phyloP scores from a whole-genome alignment of 495 filamentous ascomycete species.

The Talaromyces ruber region DNA sequence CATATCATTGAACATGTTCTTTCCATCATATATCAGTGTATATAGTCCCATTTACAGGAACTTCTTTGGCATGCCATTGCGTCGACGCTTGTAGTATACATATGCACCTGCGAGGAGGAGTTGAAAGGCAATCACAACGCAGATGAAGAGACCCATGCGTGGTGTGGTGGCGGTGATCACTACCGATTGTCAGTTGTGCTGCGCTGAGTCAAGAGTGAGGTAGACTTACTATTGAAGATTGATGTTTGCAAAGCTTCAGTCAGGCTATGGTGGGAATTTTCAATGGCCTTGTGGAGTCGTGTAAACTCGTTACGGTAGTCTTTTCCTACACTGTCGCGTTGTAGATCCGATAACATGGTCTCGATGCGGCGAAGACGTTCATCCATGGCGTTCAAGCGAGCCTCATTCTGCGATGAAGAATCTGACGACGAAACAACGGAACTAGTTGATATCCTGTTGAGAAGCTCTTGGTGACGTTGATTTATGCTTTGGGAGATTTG shows the following conservation, averaged over 20 bases:
- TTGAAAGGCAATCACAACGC: conserved; percentile 71
- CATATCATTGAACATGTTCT: not conserved
- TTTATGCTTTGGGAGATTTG: conserved; percentile 32
- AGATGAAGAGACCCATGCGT: conserved; percentile 64
- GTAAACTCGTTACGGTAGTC: conserved; percentile 65
- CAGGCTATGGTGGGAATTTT: conserved; percentile 61
- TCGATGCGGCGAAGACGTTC: conserved; percentile 51
- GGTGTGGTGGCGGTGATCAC: conserved; percentile 52
- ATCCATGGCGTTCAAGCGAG: conserved; percentile 47
- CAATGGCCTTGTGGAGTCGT: conserved; percentile 62
- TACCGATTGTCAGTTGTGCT: conserved; percentile 19
- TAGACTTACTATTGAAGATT: conserved; percentile 24
- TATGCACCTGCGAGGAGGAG: conserved; percentile 59
- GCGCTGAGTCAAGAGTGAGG: not conserved
- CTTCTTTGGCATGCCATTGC: conserved; percentile 76
- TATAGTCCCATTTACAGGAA: conserved; percentile 54
- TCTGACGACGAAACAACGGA: not conserved
- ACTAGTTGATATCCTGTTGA: conserved; percentile 13
- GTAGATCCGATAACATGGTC: conserved; percentile 38
- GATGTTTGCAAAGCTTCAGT: conserved; percentile 40
- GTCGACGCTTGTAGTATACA: conserved; percentile 72
- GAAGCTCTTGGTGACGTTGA: conserved; percentile 49
- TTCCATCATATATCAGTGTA: not conserved
- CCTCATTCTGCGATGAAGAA: conserved; percentile 32
- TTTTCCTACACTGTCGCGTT: conserved; percentile 60